Base-by-base conservation (phyloP, 176 grass and related monocot species). In the Oryza meridionalis region DNA sequence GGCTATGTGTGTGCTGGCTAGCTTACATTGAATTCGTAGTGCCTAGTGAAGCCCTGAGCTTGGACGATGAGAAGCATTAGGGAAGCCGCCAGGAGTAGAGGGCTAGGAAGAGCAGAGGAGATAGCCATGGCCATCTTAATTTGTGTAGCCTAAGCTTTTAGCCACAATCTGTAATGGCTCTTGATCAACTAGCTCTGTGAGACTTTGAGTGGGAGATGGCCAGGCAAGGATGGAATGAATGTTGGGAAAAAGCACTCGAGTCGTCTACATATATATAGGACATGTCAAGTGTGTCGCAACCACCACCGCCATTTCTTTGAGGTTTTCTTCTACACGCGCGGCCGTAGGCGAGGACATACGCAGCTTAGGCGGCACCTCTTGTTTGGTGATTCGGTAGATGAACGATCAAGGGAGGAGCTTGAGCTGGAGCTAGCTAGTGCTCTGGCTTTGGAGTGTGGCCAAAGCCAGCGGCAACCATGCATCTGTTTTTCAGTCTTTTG, bases 1-100 rank as follows among this genome's bases (percentile, higher is more conserved):
- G 16, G 24, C 22, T 73, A 4, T 16, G 4, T 0, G 46, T 35
- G 33, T 35, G 33, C 33, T 0, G 33, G 33, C 31, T 3, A 4
- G 31, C 33, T 0, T 35, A 97, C 91, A 79, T 97, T 81, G 88
- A 97, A 97, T 50, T 94, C 79, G 81, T 90, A 94, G 75, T 84
- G 75, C 19, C 89, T 65, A 32, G 82, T 94, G 71, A 88, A 83
- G 87, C 85, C 82, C 10, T 97, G 91, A 7, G 83, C 83, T 27
- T 82, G 14, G 84, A 31, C 29, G 26, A 35, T 11, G 70, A 89
- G 66, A 29, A 94, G 76, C 46, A 76, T 47, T 17, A 92, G 11
- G 21, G 90, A 17, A 8, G 90, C 22, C 7, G 88, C 78, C 46
- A 92, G 21, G 84, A 87, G 72, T 51, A 90, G 53, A 31, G 84